A percentile compares a stretch with the other conserved stretches of the same genome.
phyloP scores from a whole-genome alignment of 169 alveolate genomes.

The Sarcocystis neurona region DNA sequence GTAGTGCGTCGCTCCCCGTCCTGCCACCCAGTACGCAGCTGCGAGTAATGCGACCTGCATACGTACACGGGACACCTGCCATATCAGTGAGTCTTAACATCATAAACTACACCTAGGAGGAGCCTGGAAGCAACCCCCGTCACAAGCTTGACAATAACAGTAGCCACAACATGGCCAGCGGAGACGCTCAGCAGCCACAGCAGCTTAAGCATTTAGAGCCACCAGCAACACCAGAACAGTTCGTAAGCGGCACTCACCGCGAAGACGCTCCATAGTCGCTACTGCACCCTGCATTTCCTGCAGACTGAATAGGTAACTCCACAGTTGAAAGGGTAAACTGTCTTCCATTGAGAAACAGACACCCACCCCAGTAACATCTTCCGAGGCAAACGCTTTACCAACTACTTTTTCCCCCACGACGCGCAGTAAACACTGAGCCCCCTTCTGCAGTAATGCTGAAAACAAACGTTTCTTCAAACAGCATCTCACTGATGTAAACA shows the following conservation, averaged over 20 bases:
- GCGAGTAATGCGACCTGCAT: slow-evolving; percentile 40
- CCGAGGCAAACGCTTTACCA: too few species aligned
- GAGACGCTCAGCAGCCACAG: neutral
- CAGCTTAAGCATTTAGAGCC: neutral
- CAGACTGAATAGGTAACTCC: neutral
- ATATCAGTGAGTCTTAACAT: neutral
- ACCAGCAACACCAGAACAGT: neutral
- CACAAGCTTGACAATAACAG: neutral
- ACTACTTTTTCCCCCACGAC: too few species aligned
- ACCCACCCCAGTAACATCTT: too few species aligned
- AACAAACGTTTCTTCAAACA: too few species aligned
- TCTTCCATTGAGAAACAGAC: too few species aligned
- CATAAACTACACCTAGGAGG: neutral
- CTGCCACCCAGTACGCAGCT: slow-evolving; percentile 62
- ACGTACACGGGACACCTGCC: neutral
- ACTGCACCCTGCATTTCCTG: neutral
- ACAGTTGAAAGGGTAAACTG: too few species aligned
- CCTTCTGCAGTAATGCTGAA: too few species aligned
- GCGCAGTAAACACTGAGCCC: too few species aligned
- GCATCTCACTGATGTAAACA: too few species aligned
- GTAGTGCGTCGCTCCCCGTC: slow-evolving; percentile 66
- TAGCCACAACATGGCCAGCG: neutral
- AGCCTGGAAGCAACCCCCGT: too few species aligned
- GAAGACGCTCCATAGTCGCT: neutral
- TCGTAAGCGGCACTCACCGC: neutral